Conservation (phyloP, 306 rosid genomes). For the Betula pendula region DNA sequence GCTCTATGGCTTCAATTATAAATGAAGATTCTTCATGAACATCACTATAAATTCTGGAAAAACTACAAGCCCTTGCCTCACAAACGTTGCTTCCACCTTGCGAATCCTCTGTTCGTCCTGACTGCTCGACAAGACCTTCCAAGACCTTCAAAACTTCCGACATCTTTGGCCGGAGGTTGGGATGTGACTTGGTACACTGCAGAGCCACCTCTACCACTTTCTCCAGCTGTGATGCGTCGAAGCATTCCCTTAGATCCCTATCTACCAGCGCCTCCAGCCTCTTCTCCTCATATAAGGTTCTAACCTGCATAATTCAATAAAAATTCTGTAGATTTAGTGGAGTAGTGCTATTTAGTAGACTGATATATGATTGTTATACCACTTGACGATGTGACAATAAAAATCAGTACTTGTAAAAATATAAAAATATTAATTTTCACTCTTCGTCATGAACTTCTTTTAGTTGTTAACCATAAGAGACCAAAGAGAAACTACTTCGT, state of each 20-base stretch:
- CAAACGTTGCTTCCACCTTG: conserved; percentile 47
- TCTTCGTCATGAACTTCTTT: neutral
- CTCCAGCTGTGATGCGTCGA: conserved; percentile 66
- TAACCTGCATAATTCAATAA: conserved; percentile 53
- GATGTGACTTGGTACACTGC: conserved; percentile 79
- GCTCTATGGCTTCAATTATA: conserved; percentile 85
- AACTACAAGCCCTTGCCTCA: conserved; percentile 63
- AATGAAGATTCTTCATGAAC: conserved; percentile 73
- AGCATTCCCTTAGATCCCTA: conserved; percentile 84
- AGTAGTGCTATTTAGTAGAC: too few relatives aligned
- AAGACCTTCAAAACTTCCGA: conserved; percentile 70
- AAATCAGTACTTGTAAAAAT: too few relatives aligned
- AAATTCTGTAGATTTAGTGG: neutral
- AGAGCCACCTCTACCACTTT: conserved; percentile 67
- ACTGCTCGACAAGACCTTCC: conserved; percentile 71
- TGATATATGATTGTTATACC: too few relatives aligned
- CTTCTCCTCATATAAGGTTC: conserved; percentile 68
- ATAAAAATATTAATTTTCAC: too few relatives aligned
- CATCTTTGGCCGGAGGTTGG: conserved; percentile 85
- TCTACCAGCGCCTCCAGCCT: conserved; percentile 71
- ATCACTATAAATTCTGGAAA: conserved; percentile 63
- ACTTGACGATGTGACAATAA: too few relatives aligned
- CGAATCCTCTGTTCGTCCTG: conserved; percentile 52
- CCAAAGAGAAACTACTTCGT: neutral
- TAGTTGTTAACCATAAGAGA: neutral